Evolutionary conservation across 2,329 filamentous ascomycete genomes (phyloP), one percentile per base, ranked within the genome.

Genomic region (Periconia digitata): DNA sequence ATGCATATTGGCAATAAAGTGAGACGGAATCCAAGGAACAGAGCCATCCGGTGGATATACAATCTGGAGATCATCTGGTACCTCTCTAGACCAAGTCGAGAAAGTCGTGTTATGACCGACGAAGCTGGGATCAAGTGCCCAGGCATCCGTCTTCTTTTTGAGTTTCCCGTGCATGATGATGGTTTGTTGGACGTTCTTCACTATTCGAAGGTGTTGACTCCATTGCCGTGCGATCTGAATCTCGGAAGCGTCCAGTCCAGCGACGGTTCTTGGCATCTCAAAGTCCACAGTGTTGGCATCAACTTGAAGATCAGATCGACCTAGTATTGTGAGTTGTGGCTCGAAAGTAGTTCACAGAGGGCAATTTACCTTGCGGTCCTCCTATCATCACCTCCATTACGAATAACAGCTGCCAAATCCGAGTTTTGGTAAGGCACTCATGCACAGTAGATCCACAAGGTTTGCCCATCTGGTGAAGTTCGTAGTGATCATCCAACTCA

Each of bases 361-460:
- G 34, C 18, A 6, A 53, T 61, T 59, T 76, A 90, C 92, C 92
- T 84, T 97, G 92, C 3, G 92, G 90, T 17, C 88, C 91, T 47
- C 92, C 92, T 59, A 96, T 86, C 89, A 97, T 95, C 36, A 92
- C 81, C 72, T 97, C 92, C 53, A 90, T 86, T 18, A 90, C 78
- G 65, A 95, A 88, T 8, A 95, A 81, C 1, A 85, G 86, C 69
- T 96, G 92, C 92, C 92, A 97, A 24, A 96, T 83, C 40, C 92
- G 82, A 15, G 85, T 95, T 64, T 91, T 92, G 21, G 91, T 83
- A 49, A 89, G 78, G 66, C 92, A 97, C 43, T 97, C 92, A 6
- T 84, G 77, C 0, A 82, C 76, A 48, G 78, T 80, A 16, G 85
- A 85, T 5, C 82, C 85, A 66, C 94, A 97, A 1, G 80, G 70